Base-by-base conservation (phyloP, 805 yeast genomes). In the Saturnispora sekii region DNA sequence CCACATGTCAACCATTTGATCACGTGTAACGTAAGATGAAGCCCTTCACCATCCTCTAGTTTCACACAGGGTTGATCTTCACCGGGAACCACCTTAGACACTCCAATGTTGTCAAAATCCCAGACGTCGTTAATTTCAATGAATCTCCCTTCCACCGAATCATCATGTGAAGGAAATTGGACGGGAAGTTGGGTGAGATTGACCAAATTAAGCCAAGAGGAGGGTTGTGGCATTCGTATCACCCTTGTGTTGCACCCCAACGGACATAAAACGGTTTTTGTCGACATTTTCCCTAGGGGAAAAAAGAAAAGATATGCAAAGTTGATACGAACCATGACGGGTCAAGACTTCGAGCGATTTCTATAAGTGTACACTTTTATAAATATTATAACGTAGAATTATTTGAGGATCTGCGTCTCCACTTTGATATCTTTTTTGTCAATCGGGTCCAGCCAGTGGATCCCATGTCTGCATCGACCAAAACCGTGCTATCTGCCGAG, bases 31-130 rank as follows among this genome's bases (percentile, higher is more conserved):
- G 26, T 61, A 11, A 65, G 42, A 8, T 53, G 47, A 11, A 57
- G 45, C 10, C 51, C 55, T 1, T 53, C 51, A 18, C 43, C 45
- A 6, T 48, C 48, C 3, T 55, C 58, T 12, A 11, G 44, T 48
- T n/a, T 49, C 51, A 4, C 49, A 16, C 18, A 15, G 38, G 9
- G 40, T 40, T 21, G 38, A 17, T 32, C 45, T 45, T 14, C 18
- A 21, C 26, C 28, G 7, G 32, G 10, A 2, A 41, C 43, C 10
- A 64, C 65, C 40, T 70, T 70, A 1, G 88, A 81, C 2, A 84
- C 90, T 1, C 87, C 89, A 38, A 84, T 74, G 54, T 84, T 84
- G 50, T 84, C 89, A 53, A 84, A 84, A 50, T 76, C 84, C 93
- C 93, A 84, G 43, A 79, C 77, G 53, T 81, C 85, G 2, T 62